Conservation (phyloP, 441 rosid genomes). For the Gossypium schwendimanii region DNA sequence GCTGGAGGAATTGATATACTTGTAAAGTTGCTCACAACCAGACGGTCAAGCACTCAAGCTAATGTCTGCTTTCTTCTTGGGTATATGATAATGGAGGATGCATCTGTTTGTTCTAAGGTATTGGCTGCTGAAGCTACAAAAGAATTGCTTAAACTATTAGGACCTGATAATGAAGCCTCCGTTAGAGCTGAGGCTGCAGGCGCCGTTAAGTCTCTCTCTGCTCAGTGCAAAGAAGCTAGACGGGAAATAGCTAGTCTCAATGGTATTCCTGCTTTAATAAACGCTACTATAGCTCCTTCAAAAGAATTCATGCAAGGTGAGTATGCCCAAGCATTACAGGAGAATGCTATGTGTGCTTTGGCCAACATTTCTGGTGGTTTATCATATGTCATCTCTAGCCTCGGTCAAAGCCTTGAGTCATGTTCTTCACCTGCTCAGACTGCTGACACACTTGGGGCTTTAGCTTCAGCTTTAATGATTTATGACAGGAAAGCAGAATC, state of each 20-base stretch:
- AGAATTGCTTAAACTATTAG: constrained; percentile 80
- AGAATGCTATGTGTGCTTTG: constrained; percentile 99
- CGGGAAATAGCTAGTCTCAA: constrained; percentile 76
- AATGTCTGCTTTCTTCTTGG: constrained; percentile 95
- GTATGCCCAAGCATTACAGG: constrained; percentile 94
- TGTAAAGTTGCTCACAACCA: constrained; percentile 81
- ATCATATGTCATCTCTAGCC: constrained; percentile 94
- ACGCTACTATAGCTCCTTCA: constrained; percentile 98
- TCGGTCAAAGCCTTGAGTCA: constrained; percentile 99
- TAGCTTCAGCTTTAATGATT: constrained; percentile 98
- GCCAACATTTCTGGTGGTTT: constrained; percentile 98
- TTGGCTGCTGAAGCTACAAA: constrained; percentile 86
- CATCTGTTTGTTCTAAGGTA: constrained; percentile 76
- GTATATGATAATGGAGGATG: constrained; percentile 93
- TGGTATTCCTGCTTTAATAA: constrained; percentile 91
- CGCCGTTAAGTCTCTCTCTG: constrained; percentile 91
- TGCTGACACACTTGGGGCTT: constrained; percentile 96
- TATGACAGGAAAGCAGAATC: constrained; percentile 85
- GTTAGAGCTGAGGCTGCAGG: constrained; percentile 99
- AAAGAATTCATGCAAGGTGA: constrained; percentile 99
- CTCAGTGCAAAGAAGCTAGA: constrained; percentile 89
- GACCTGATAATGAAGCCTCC: constrained; percentile 88
- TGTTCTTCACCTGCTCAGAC: constrained; percentile 92
- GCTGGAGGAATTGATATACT: constrained; percentile 98
- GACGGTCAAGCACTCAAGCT: constrained; percentile 79